These are phyloP conservation scores for Hysterangium stoloniferum DNA, from an alignment of 768 basidiomycete species.

Conservation along the genomic window DNA sequence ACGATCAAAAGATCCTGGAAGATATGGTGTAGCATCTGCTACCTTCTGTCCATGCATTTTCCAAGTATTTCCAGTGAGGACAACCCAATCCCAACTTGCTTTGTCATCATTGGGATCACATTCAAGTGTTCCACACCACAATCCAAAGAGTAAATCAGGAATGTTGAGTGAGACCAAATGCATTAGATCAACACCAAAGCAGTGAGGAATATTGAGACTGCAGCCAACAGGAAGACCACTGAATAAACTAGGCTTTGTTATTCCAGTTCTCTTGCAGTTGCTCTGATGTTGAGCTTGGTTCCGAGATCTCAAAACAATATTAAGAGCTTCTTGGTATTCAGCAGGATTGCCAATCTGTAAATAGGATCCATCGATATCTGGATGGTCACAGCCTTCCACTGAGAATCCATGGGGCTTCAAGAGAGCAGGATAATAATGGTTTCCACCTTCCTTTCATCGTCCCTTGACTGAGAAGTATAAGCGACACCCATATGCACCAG, in stretches of 20 bases:
- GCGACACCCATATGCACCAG: conserved; percentile 25
- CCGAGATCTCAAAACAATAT: not conserved
- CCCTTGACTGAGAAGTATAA: conserved; percentile 24
- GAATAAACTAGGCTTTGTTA: conserved; percentile 32
- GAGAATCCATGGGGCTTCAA: conserved; percentile 20
- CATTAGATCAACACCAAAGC: conserved; percentile 30
- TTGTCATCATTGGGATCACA: conserved; percentile 26
- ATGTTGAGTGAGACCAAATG: conserved; percentile 33
- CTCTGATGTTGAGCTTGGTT: conserved; percentile 8
- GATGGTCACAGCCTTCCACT: conserved; percentile 22
- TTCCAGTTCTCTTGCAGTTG: conserved; percentile 24
- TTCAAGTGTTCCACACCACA: conserved; percentile 28
- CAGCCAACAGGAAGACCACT: conserved; percentile 20
- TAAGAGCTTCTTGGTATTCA: not conserved
- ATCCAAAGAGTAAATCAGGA: conserved; percentile 29
- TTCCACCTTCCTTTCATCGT: conserved; percentile 21
- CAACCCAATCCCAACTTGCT: conserved; percentile 27
- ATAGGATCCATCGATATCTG: not conserved
- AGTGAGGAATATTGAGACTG: not conserved
- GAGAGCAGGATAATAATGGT: conserved; percentile 30
- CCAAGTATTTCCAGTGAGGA: conserved; percentile 25
- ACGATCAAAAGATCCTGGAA: conserved; percentile 35
- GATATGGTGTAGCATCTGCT: conserved; percentile 22
- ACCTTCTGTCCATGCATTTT: conserved; percentile 28
- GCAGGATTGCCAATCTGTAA: not conserved